Conservation (phyloP, 768 basidiomycete species). For the Strobilomyces dryophilus region DNA sequence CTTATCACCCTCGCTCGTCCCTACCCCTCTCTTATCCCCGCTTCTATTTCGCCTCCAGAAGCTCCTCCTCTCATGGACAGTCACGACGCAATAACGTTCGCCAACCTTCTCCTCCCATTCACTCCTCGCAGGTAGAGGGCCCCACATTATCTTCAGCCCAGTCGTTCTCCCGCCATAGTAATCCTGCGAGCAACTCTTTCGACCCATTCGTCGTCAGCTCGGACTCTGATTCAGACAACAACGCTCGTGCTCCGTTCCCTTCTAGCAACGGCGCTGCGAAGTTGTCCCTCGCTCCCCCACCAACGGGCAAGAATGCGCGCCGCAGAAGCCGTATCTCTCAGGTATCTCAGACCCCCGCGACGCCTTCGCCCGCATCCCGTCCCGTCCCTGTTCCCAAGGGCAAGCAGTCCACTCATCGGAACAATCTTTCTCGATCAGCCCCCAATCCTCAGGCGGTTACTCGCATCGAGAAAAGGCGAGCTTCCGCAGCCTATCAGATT, state of each 20-base stretch:
- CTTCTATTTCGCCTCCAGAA: slow-evolving; percentile 31
- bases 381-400: slow-evolving; percentile 49
- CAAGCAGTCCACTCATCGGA: slow-evolving; percentile 12
- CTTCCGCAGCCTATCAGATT: slow-evolving; percentile 26
- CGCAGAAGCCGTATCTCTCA: slow-evolving; percentile 44
- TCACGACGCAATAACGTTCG: slow-evolving; percentile 51
- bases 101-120: slow-evolving; percentile 59
- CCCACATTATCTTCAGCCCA: slow-evolving; percentile 23
- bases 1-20: background rate
- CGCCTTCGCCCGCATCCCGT: slow-evolving; percentile 38
- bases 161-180: slow-evolving; percentile 25
- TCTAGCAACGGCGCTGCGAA: slow-evolving; percentile 16
- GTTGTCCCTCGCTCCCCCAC: slow-evolving; percentile 39
- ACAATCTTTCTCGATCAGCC: slow-evolving; percentile 47
- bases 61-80: slow-evolving; percentile 40
- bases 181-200: slow-evolving; percentile 37
- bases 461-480: slow-evolving; percentile 31
- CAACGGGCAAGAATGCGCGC: slow-evolving; percentile 54
- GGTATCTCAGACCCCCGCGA: slow-evolving; percentile 25
- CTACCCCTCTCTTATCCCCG: slow-evolving; percentile 1
- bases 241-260: slow-evolving; percentile 31
- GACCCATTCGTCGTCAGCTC: slow-evolving; percentile 50
- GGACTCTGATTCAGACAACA: slow-evolving; percentile 37
- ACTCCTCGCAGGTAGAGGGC: slow-evolving; percentile 68
- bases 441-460: slow-evolving; percentile 39